Conservation (phyloP, 2,329 filamentous ascomycete species). For the Cylindrodendrum hubeiense region DNA sequence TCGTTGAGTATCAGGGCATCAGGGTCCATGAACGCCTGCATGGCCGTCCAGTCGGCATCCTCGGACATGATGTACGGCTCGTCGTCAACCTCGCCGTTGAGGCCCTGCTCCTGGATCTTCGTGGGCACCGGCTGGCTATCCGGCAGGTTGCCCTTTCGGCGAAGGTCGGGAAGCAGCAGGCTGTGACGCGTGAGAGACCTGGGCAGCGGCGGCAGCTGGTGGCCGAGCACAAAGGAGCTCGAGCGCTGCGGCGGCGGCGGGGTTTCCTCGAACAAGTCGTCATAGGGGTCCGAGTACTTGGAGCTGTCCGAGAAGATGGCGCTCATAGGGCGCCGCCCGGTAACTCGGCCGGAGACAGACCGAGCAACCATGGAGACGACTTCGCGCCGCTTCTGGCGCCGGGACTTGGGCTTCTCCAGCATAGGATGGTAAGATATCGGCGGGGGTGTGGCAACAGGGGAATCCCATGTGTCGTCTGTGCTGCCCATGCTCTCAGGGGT, state of each 20-base stretch:
- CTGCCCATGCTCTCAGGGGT: slow-evolving; percentile 45
- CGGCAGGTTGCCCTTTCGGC: slow-evolving; percentile 34
- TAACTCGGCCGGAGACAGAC: slow-evolving; percentile 41
- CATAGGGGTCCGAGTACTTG: slow-evolving; percentile 42
- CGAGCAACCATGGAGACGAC: slow-evolving; percentile 44
- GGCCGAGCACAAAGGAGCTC: slow-evolving; percentile 13
- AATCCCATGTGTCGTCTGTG: slow-evolving; percentile 44
- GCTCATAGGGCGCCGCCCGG: slow-evolving; percentile 45
- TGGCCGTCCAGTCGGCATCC: slow-evolving; percentile 52
- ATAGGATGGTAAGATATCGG: slow-evolving; percentile 29
- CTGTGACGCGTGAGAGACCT: slow-evolving; percentile 38
- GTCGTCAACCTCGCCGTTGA: slow-evolving; percentile 37
- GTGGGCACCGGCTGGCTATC: slow-evolving; percentile 13
- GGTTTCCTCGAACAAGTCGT: slow-evolving; percentile 34
- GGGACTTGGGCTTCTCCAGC: slow-evolving; percentile 33
- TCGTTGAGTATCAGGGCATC: slow-evolving; percentile 33
- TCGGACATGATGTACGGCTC: slow-evolving; percentile 46
- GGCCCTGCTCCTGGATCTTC: background rate
- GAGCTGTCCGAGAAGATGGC: slow-evolving; percentile 44
- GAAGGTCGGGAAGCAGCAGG: slow-evolving; percentile 30
- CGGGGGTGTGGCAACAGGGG: slow-evolving; percentile 35
- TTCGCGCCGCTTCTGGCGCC: slow-evolving; percentile 46
- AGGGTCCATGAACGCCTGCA: slow-evolving; percentile 52
- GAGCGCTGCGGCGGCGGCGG: slow-evolving; percentile 29
- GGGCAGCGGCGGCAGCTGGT: slow-evolving; percentile 7